These are phyloP conservation scores for Didymella lethalis DNA, from an alignment of 2,329 filamentous ascomycete species.

Conservation along the genomic window DNA sequence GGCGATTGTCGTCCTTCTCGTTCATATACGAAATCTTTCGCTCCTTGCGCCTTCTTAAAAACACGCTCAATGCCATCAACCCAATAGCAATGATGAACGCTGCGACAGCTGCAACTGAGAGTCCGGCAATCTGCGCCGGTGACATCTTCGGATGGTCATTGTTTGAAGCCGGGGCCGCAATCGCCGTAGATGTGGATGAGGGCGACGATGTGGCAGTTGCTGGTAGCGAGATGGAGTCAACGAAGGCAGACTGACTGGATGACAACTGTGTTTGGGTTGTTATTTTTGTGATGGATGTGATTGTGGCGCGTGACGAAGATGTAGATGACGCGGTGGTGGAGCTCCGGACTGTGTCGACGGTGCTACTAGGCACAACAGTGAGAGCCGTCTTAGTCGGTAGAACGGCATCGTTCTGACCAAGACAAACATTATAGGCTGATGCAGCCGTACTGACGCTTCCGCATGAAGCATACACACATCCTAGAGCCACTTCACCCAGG, in stretches of 20 bases:
- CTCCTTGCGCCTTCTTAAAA: conserved; percentile 46
- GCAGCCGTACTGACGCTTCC: conserved; percentile 34
- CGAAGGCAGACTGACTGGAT: conserved; percentile 35
- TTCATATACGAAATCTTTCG: conserved; percentile 33
- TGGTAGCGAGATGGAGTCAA: conserved; percentile 36
- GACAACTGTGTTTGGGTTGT: conserved; percentile 21
- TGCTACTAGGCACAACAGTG: conserved; percentile 38
- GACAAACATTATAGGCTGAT: conserved; percentile 48
- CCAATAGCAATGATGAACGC: conserved; percentile 50
- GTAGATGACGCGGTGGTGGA: conserved; percentile 15
- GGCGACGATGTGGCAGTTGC: conserved; percentile 36
- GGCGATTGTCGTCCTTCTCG: conserved; percentile 30
- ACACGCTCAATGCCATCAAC: conserved; percentile 49
- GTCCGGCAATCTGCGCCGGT: conserved; percentile 50
- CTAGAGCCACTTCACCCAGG: conserved; percentile 50
- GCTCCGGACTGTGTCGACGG: conserved; percentile 30
- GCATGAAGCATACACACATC: conserved; percentile 49
- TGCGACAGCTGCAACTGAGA: conserved; percentile 49
- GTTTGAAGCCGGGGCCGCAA: conserved; percentile 22
- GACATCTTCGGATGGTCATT: conserved; percentile 40
- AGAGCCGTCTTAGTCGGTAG: conserved; percentile 48
- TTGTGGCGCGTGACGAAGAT: conserved; percentile 19
- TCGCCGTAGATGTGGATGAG: conserved; percentile 24
- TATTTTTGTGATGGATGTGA: conserved; percentile 23
- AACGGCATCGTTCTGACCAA: conserved; percentile 47